Evolutionary conservation across 2,329 filamentous ascomycete genomes (phyloP).

Genomic region (Penicillium vulpinum): DNA sequence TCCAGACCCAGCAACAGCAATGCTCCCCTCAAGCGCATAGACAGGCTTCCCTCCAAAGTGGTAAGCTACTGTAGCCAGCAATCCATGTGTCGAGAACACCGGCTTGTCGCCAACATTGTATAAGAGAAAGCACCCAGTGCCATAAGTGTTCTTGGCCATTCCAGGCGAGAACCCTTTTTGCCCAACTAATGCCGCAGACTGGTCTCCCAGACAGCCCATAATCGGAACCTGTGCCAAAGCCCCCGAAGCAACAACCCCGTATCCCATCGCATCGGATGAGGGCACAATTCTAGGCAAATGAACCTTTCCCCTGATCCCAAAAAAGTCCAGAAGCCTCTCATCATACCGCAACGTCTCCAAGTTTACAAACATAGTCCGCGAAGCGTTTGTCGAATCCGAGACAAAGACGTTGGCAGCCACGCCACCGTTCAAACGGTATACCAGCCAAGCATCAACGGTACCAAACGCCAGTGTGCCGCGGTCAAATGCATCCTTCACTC

Average conservation of each 20-base stretch:
- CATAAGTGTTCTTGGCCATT: slow-evolving; percentile 86
- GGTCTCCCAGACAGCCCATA: slow-evolving; percentile 79
- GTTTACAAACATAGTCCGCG: slow-evolving; percentile 92
- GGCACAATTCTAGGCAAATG: slow-evolving; percentile 76
- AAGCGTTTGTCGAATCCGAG: slow-evolving; percentile 84
- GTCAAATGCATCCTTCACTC: slow-evolving; percentile 72
- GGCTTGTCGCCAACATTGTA: slow-evolving; percentile 85
- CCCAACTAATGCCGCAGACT: slow-evolving; percentile 81
- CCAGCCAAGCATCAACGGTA: slow-evolving; percentile 83
- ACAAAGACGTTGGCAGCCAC: slow-evolving; percentile 68
- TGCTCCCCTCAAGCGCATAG: slow-evolving; percentile 81
- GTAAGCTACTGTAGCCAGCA: slow-evolving; percentile 82
- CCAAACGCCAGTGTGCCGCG: slow-evolving; percentile 75
- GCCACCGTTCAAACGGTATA: slow-evolving; percentile 76
- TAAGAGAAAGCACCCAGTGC: slow-evolving; percentile 83
- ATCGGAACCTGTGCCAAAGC: slow-evolving; percentile 68
- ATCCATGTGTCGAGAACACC: slow-evolving; percentile 77
- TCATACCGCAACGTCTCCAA: slow-evolving; percentile 76
- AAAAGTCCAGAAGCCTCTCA: slow-evolving; percentile 73
- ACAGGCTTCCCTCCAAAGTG: slow-evolving; percentile 70
- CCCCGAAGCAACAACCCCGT: slow-evolving; percentile 66
- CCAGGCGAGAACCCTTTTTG: slow-evolving; percentile 81
- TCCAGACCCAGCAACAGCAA: slow-evolving; percentile 77
- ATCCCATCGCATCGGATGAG: slow-evolving; percentile 71
- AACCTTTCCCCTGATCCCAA: slow-evolving; percentile 72